Evolutionary conservation across 805 yeast species (phyloP).

Genomic region (Scheffersomyces lignosus): DNA sequence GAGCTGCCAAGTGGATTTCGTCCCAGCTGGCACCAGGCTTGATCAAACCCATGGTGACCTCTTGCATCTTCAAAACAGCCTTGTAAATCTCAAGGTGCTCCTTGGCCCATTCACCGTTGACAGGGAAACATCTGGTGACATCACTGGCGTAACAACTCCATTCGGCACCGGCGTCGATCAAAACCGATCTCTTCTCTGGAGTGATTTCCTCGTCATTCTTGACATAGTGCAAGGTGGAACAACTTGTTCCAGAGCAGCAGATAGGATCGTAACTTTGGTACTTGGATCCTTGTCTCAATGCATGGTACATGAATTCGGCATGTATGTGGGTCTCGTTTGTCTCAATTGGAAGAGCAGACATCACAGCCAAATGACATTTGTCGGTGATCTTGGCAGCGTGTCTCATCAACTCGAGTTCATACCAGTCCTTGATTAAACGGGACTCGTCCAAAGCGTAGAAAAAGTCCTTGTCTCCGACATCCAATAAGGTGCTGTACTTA

Average conservation of each 20-base stretch:
- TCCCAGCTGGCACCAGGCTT: slow-evolving; percentile 89
- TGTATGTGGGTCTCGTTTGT: slow-evolving; percentile 87
- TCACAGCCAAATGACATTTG: slow-evolving; percentile 84
- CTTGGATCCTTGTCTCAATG: slow-evolving; percentile 91
- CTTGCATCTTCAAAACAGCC: slow-evolving; percentile 81
- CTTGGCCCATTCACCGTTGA: slow-evolving; percentile 82
- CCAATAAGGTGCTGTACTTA: slow-evolving; percentile 35
- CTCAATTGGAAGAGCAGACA: slow-evolving; percentile 90
- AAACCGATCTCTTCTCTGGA: slow-evolving; percentile 59
- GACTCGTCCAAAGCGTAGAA: slow-evolving; percentile 82
- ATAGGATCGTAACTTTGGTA: slow-evolving; percentile 90
- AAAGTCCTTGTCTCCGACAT: slow-evolving; percentile 48
- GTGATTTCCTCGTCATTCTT: slow-evolving; percentile 60
- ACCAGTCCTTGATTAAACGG: slow-evolving; percentile 79
- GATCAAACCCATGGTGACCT: slow-evolving; percentile 63
- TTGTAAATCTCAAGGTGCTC: slow-evolving; percentile 85
- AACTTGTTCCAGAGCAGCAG: slow-evolving; percentile 89
- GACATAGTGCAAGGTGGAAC: slow-evolving; percentile 88
- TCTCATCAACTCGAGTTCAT: slow-evolving; percentile 72
- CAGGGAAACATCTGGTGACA: slow-evolving; percentile 94
- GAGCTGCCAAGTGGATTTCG: slow-evolving; percentile 76
- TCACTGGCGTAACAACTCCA: slow-evolving; percentile 93
- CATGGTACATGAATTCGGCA: slow-evolving; percentile 93
- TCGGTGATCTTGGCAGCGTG: slow-evolving; percentile 86
- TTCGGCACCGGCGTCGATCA: slow-evolving; percentile 97